A percentile compares a stretch with the other conserved stretches of the same genome.
Conservation (phyloP, 139 green algal species). For the Tetradesmus obliquus region DNA sequence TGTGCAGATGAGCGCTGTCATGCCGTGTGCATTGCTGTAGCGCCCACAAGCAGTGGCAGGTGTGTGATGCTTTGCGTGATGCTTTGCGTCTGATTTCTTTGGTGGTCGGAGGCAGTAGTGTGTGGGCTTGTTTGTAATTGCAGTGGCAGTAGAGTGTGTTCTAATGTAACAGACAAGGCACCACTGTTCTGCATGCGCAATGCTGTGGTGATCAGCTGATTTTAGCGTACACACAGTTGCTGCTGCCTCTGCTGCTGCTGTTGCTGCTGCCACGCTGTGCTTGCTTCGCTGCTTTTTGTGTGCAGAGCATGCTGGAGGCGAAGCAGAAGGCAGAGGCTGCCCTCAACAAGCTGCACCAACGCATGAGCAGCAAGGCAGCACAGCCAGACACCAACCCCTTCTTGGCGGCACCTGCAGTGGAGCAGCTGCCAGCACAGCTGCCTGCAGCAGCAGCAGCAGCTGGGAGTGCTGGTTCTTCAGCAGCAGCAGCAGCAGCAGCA, state of each 20-base stretch:
- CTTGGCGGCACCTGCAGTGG: constrained; percentile 42
- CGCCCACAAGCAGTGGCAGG: background rate
- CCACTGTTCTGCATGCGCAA: no score
- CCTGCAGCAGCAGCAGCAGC: constrained; percentile 23
- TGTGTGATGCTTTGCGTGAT: background rate
- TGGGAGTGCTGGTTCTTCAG: background rate
- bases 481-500: constrained; percentile 18
- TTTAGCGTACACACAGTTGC: background rate
- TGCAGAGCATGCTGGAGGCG: constrained; percentile 48
- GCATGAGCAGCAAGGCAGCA: constrained; percentile 16
- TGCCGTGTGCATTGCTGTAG: no score
- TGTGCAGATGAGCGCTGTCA: no score
- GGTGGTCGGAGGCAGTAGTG: no score
- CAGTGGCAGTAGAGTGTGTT: no score
- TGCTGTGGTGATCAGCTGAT: no score
- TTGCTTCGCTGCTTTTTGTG: constrained; percentile 23
- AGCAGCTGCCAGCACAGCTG: background rate
- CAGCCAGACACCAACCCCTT: constrained; percentile 55
- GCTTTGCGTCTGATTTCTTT: no score
- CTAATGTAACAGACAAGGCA: no score
- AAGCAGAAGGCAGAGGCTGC: constrained; percentile 54
- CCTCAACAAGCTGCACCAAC: constrained; percentile 43
- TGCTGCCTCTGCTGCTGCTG: background rate
- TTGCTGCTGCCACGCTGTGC: background rate
- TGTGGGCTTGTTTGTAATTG: no score